Evolutionary conservation across 306 rosid species (phyloP), one percentile per base, ranked within the genome.

Genomic region (Echinosophora koreensis): DNA sequence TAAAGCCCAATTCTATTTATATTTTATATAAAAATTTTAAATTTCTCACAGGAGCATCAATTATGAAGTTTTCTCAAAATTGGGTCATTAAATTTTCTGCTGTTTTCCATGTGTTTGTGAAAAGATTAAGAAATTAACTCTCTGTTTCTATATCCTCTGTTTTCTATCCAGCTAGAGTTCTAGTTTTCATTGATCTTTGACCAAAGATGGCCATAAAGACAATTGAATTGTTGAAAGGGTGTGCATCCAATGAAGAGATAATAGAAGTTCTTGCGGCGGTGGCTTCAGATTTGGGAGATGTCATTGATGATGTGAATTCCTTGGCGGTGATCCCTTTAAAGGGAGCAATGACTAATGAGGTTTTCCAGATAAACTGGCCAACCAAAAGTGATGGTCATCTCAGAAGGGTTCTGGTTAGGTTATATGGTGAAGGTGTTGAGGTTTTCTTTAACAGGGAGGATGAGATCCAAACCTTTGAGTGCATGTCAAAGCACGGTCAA

Each of bases 281-380:
- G 68, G 97, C 98, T 63, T 77, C 73, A 2, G 84, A 86, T 27
- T 81, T 89, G 87, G 97, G 97, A 9, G 99, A 95, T 68, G 79
- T 51, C 5, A 81, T 84, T 28, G 92, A 84, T 34, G 97, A 94
- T 39, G n/a, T 85, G 80, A 85, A 86, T 32, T 44, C 71, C 5
- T 72, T 90, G 85, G 81, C 78, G 79, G 80, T 86, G 78, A 77
- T 57, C 8, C 92, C 87, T 15, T 37, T 92, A 39, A 90, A 82
- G 14, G 96, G 96, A 4, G 96, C 97, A 5, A 90, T 92, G 97
- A 92, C 97, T 15, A 92, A 92, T 69, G 84, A 89, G 84, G 94
- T 92, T 47, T 92, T 68, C 18, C 79, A 90, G 81, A 69, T 92
- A 4, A 88, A 80, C 54, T 92, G 96, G 97, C 85, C 85, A 0